Evolutionary conservation across 768 basidiomycete genomes (phyloP).

Genomic region (Mycena leptocephala): DNA sequence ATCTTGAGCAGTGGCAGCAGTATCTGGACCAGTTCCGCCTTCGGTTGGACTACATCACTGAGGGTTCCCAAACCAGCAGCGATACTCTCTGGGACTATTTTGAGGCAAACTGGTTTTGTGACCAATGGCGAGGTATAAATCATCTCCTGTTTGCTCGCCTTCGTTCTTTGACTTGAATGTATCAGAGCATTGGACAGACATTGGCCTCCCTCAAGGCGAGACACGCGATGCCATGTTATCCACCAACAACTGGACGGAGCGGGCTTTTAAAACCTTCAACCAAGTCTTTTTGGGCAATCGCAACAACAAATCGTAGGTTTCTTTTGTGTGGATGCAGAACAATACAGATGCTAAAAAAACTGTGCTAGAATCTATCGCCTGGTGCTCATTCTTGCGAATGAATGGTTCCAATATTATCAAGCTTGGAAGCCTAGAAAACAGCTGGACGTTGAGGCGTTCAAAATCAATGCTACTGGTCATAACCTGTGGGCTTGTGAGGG

Average conservation of each 20-base stretch:
- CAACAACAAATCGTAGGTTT: constrained; percentile 24
- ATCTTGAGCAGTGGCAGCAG: background rate
- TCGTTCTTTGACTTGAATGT: background rate
- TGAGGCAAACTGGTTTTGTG: constrained; percentile 29
- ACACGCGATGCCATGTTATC: constrained; percentile 24
- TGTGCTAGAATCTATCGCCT: constrained; percentile 6
- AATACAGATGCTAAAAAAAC: background rate
- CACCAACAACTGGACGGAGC: constrained; percentile 36
- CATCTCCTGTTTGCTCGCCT: too few relatives aligned
- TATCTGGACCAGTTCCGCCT: background rate
- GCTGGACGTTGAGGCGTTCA: too few relatives aligned
- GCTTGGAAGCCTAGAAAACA: constrained; percentile 5
- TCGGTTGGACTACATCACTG: background rate
- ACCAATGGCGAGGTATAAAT: constrained; percentile 26
- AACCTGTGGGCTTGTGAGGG: too few relatives aligned
- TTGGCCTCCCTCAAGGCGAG: constrained; percentile 17
- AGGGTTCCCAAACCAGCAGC: background rate
- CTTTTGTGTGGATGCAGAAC: too few relatives aligned
- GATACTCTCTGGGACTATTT: constrained; percentile 24
- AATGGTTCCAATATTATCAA: constrained; percentile 30
- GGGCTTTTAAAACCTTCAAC: constrained; percentile 34
- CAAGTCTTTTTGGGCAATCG: constrained; percentile 29
- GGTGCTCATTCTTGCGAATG: constrained; percentile 26
- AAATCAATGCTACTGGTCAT: too few relatives aligned
- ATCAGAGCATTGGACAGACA: constrained; percentile 28